Conservation (phyloP, 495 filamentous ascomycete species). For the Aspergillus nidulans region DNA sequence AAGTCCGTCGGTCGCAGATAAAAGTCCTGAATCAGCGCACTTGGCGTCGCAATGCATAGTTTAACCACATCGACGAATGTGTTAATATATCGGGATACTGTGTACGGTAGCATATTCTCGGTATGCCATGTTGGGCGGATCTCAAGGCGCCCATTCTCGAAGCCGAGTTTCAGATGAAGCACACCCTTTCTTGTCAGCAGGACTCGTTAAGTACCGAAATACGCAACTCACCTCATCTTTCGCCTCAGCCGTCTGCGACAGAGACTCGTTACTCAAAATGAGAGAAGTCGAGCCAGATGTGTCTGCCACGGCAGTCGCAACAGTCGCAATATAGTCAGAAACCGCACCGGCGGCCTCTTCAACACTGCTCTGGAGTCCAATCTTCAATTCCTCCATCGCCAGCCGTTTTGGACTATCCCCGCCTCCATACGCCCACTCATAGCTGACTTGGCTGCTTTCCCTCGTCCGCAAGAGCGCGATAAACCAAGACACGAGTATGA, state of each 20-base stretch:
- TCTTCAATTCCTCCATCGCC: conserved; percentile 22
- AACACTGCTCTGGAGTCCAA: conserved; percentile 22
- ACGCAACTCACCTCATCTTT: conserved; percentile 25
- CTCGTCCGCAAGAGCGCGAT: conserved; percentile 34
- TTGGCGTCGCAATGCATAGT: conserved; percentile 22
- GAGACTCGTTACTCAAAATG: conserved; percentile 28
- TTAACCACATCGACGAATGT: conserved; percentile 28
- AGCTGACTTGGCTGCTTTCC: conserved; percentile 34
- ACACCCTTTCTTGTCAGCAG: conserved; percentile 9
- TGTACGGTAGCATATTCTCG: conserved; percentile 29
- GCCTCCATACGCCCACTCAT: conserved; percentile 33
- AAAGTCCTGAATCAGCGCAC: conserved; percentile 20
- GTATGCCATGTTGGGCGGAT: conserved; percentile 27
- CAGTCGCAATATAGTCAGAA: conserved; percentile 16
- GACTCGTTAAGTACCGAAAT: background rate
- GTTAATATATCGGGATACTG: conserved; percentile 28
- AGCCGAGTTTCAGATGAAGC: conserved; percentile 27
- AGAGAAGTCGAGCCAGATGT: conserved; percentile 14
- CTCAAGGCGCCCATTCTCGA: conserved; percentile 19
- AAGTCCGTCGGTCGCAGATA: conserved; percentile 19
- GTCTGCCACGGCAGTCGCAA: background rate
- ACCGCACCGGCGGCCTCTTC: conserved; percentile 19
- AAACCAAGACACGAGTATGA: conserved; percentile 42
- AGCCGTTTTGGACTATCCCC: conserved; percentile 7
- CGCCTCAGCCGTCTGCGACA: conserved; percentile 16